These are phyloP conservation scores for Botryobasidium botryosum DNA, from an alignment of 768 basidiomycete genomes.

Conservation along the genomic window DNA sequence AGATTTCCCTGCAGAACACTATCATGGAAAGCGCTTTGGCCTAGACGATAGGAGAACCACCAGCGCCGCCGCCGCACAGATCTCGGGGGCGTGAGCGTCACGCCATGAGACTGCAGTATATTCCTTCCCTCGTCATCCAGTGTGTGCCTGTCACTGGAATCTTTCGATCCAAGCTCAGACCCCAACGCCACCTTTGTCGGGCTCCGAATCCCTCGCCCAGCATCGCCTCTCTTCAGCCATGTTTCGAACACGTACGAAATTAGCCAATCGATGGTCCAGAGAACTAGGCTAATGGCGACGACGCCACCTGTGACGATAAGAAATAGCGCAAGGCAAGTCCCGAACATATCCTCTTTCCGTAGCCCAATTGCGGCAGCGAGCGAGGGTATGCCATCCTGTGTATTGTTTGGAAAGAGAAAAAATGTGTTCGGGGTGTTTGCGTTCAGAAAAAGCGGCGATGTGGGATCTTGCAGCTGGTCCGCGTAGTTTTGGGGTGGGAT, in stretches of 20 bases:
- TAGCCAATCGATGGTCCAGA: constrained; percentile 57
- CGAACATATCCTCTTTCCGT: constrained; percentile 65
- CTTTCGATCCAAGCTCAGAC: constrained; percentile 20
- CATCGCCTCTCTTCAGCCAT: constrained; percentile 35
- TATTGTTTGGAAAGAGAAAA: constrained; percentile 36
- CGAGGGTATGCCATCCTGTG: constrained; percentile 49
- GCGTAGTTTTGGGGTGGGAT: constrained; percentile 53
- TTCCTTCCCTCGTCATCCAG: constrained; percentile 15
- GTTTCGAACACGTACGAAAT: constrained; percentile 25
- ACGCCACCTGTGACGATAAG: constrained; percentile 57
- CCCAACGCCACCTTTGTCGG: constrained; percentile 10
- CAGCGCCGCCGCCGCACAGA: constrained; percentile 1
- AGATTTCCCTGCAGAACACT: constrained; percentile 79
- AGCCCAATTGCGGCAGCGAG: constrained; percentile 78
- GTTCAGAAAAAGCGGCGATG: constrained; percentile 67
- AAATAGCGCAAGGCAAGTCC: constrained; percentile 68
- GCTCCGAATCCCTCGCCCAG: constrained; percentile 20
- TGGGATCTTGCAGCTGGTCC: constrained; percentile 50
- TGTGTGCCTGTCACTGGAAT: background rate
- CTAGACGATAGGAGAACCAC: constrained; percentile 18
- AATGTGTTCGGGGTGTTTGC: constrained; percentile 44
- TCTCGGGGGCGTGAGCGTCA: too few species aligned
- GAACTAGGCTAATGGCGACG: constrained; percentile 45
- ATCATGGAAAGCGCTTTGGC: constrained; percentile 63
- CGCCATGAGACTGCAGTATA: too few species aligned